Conservation (phyloP, 768 basidiomycete species). For the Dendrothele bispora region DNA sequence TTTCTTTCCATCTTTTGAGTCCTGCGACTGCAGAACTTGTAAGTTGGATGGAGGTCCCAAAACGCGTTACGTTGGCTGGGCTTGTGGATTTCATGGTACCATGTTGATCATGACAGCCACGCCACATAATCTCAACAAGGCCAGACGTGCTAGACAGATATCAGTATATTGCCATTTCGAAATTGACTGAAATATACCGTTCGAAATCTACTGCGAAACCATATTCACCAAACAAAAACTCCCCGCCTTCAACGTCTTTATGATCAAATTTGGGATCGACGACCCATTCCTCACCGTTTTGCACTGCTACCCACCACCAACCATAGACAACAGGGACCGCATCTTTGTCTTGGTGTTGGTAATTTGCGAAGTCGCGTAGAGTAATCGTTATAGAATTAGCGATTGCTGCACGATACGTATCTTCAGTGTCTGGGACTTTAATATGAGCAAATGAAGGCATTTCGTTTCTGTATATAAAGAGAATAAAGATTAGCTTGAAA, state of each 20-base stretch:
- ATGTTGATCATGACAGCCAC: not conserved
- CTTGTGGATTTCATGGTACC: not conserved
- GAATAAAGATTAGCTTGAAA: not conserved
- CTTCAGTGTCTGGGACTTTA: not conserved
- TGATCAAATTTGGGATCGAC: not conserved
- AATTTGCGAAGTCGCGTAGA: not conserved
- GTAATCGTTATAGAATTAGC: not conserved
- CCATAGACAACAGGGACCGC: not conserved
- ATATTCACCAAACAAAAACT: slow-evolving; percentile 1
- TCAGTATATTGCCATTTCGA: not conserved
- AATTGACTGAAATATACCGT: not conserved
- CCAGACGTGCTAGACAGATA: not conserved
- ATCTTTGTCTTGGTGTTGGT: not conserved
- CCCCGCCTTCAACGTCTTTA: not conserved
- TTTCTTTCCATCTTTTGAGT: not conserved
- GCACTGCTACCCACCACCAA: not conserved
- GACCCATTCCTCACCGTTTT: not conserved
- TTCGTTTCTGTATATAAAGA: not conserved
- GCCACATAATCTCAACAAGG: not conserved
- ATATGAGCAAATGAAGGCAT: not conserved
- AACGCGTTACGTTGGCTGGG: not conserved
- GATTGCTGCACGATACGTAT: not conserved
- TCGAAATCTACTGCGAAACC: not conserved
- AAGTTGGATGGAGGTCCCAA: not conserved
- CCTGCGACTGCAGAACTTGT: not conserved